Evolutionary conservation across 306 rosid genomes (phyloP).

Genomic region (Bauhinia variegata): DNA sequence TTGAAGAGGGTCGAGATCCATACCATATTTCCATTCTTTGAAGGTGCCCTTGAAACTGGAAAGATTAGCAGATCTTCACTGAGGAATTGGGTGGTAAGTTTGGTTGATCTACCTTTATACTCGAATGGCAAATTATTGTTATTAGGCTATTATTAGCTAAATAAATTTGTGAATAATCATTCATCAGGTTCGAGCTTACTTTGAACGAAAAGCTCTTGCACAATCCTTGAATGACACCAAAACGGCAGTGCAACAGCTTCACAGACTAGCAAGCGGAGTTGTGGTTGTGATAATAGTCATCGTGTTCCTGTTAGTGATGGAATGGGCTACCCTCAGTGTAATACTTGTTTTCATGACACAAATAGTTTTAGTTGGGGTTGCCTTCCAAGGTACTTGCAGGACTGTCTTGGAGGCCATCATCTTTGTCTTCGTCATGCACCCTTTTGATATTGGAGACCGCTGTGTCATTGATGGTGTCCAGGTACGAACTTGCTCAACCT

Average conservation of each 20-base stretch:
- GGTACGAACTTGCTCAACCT: conserved; percentile 23
- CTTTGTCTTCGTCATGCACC: conserved; percentile 65
- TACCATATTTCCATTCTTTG: conserved; percentile 58
- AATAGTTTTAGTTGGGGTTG: conserved; percentile 47
- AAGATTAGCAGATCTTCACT: conserved; percentile 53
- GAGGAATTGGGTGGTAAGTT: conserved; percentile 62
- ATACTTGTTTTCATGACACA: conserved; percentile 49
- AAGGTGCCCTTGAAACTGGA: conserved; percentile 63
- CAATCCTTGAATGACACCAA: conserved; percentile 57
- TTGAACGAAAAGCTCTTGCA: conserved; percentile 57
- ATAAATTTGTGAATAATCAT: background rate
- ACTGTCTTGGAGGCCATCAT: conserved; percentile 54
- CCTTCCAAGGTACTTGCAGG: conserved; percentile 60
- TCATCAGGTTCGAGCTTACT: conserved; percentile 57
- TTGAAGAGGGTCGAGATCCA: conserved; percentile 58
- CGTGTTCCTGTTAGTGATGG: conserved; percentile 52
- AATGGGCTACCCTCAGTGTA: conserved; percentile 44
- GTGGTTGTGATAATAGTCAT: conserved; percentile 52
- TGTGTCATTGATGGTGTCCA: conserved; percentile 60
- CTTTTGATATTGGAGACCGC: conserved; percentile 61
- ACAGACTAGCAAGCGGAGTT: conserved; percentile 51
- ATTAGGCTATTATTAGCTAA: background rate
- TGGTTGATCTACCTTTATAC: background rate
- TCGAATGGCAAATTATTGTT: too few species aligned
- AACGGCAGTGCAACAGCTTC: conserved; percentile 69